A percentile compares a stretch with the other conserved stretches of the same genome.
These are phyloP conservation scores for Cairneyella variabilis DNA, from an alignment of 495 filamentous ascomycete species.

Conservation along the genomic window DNA sequence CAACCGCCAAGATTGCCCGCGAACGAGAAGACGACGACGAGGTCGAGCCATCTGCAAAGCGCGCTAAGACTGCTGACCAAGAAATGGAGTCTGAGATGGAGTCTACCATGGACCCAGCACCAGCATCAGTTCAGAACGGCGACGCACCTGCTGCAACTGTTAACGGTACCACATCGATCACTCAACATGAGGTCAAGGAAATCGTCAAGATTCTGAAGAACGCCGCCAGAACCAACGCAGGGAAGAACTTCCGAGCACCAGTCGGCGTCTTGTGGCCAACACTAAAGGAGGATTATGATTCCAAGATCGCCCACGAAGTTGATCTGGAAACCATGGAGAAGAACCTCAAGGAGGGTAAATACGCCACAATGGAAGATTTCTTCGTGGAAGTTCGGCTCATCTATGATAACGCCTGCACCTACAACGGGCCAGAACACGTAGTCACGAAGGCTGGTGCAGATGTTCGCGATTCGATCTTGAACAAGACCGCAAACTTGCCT, in stretches of 20 bases:
- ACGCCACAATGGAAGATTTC: slow-evolving; percentile 59
- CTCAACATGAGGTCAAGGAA: slow-evolving; percentile 42
- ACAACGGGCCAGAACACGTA: slow-evolving; percentile 76
- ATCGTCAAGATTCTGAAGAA: slow-evolving; percentile 55
- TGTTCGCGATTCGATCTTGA: slow-evolving; percentile 15
- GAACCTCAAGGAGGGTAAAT: slow-evolving; percentile 65
- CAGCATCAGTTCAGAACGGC: background rate
- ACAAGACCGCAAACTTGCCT: slow-evolving; percentile 17
- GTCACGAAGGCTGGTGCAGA: slow-evolving; percentile 55
- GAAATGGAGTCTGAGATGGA: too few relatives aligned
- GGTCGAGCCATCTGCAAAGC: slow-evolving; percentile 75
- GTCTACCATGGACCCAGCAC: slow-evolving; percentile 3
- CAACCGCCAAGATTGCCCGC: slow-evolving; percentile 55
- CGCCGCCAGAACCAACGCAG: slow-evolving; percentile 76
- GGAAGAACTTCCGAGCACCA: slow-evolving; percentile 66
- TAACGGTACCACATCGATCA: slow-evolving; percentile 33
- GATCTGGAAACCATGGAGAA: slow-evolving; percentile 79
- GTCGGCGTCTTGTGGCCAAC: slow-evolving; percentile 54
- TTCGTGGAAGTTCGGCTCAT: slow-evolving; percentile 70
- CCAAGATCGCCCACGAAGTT: slow-evolving; percentile 71
- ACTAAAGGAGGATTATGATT: slow-evolving; percentile 59
- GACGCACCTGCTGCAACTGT: slow-evolving; percentile 9
- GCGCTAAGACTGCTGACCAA: slow-evolving; percentile 61
- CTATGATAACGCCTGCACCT: slow-evolving; percentile 67
- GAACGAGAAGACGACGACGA: slow-evolving; percentile 66